Evolutionary conservation across 73 alveolate species (phyloP), one percentile per base, ranked within the genome.

Genomic region (Blepharisma stoltei): DNA sequence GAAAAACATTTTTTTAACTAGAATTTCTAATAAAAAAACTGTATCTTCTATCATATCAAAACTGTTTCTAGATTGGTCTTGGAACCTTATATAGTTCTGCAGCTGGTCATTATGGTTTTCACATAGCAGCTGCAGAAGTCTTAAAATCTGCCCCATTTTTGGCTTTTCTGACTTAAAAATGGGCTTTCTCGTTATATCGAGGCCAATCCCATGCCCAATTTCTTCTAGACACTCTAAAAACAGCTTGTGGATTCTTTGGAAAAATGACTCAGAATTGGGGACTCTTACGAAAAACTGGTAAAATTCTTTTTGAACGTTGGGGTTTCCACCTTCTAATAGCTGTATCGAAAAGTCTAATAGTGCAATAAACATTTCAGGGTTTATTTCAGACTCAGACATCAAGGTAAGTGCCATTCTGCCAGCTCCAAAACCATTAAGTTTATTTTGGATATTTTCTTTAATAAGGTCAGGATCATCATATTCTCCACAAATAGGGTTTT

Each of bases 71-170:
- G 92, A 89, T 80, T 92, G 89, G 7, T 49, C 73, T 82, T 96
- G 94, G 66, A 94, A 89, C 79, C 98, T 91, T 23, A 96, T 78
- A 78, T 89, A 90, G 79, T 88, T 90, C 81, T 96, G 92, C 81
- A 94, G 77, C 7, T 88, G 89, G 8, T 85, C 54, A 68, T 89
- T 86, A 77, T 96, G 98, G 55, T 95, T 95, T 82, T 96, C 99
- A 66, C 98, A 92, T 54, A 96, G 85, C 48, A 94, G 85, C 71
- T 96, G 94, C 18, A 96, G 88, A 91, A 96, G 88, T 78, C 96
- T 89, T 77, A 96, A 78, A 60, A 90, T 88, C 54, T 87, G 83
- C 75, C 71, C 79, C 65, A 82, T 87, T 46, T 68, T 71, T 0
- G 11, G 46, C 18, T 60, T 38, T 18, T 8, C n/a, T 14, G 47